A percentile compares a stretch with the other conserved stretches of the same genome.
These are phyloP conservation scores for Gynandropsis gynandra DNA, from an alignment of 345 rosid genomes.

Conservation along the genomic window DNA sequence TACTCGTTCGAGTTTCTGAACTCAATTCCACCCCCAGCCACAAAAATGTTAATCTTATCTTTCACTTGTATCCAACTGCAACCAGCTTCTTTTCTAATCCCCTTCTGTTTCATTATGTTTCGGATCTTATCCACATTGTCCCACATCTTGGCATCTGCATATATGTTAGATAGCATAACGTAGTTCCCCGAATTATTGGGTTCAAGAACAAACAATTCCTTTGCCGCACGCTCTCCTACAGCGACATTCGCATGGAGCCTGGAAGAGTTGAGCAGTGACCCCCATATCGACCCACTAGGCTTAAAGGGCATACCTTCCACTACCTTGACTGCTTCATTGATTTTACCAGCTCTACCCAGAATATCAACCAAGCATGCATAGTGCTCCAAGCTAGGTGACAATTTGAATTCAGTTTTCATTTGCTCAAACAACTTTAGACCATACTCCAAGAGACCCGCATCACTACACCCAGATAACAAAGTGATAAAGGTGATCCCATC, in stretches of 20 bases:
- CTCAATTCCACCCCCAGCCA: constrained; percentile 43
- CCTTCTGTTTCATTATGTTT: constrained; percentile 33
- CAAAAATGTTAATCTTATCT: constrained; percentile 36
- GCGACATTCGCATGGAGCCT: constrained; percentile 31
- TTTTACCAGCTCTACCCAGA: constrained; percentile 48
- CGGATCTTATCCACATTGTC: constrained; percentile 37
- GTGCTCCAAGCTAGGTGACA: constrained; percentile 42
- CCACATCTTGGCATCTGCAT: constrained; percentile 64
- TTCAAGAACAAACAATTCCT: constrained; percentile 44
- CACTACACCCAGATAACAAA: constrained; percentile 54
- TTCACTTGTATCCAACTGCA: constrained; percentile 57
- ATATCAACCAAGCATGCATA: constrained; percentile 55
- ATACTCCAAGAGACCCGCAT: constrained; percentile 36
- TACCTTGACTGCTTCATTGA: constrained; percentile 39
- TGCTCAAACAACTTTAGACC: constrained; percentile 38
- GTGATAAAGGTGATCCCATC: constrained; percentile 46
- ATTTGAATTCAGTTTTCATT: constrained; percentile 32
- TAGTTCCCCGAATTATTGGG: constrained; percentile 52
- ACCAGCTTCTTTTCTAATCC: constrained; percentile 50
- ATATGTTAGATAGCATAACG: constrained; percentile 51
- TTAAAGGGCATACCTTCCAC: constrained; percentile 45
- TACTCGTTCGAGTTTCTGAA: constrained; percentile 37
- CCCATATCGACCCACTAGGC: constrained; percentile 48
- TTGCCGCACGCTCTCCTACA: constrained; percentile 35
- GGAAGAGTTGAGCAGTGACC: constrained; percentile 49